phyloP scores from a whole-genome alignment of 495 filamentous ascomycete species.

The Aspergillus nanangensis region DNA sequence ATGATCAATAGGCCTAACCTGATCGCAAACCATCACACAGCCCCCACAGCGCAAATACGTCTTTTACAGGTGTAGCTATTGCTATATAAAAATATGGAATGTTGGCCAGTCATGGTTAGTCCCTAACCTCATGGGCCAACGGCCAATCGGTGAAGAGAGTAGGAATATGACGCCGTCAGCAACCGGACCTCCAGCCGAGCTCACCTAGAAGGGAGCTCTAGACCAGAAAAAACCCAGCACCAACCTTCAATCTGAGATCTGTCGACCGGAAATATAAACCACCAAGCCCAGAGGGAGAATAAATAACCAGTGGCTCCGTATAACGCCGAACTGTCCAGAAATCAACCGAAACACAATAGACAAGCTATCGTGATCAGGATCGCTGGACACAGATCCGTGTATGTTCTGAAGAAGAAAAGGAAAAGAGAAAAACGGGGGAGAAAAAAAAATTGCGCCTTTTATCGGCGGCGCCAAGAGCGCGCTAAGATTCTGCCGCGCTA shows the following conservation, averaged over 20 bases:
- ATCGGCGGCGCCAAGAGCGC: slow-evolving; percentile 19
- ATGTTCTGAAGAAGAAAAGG: slow-evolving; percentile 44
- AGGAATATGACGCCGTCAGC: slow-evolving; percentile 82
- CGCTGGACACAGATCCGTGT: slow-evolving; percentile 78
- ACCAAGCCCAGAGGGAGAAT: no score
- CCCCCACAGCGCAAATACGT: no score
- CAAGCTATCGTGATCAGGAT: slow-evolving; percentile 54
- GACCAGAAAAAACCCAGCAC: slow-evolving; percentile 37
- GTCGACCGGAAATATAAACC: slow-evolving; percentile 84
- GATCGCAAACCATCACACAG: no score
- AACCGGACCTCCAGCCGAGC: slow-evolving; percentile 57
- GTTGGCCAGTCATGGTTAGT: slow-evolving; percentile 80
- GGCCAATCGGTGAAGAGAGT: slow-evolving; percentile 72
- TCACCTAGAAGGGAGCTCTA: slow-evolving; percentile 71
- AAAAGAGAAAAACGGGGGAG: slow-evolving; percentile 17
- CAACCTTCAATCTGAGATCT: slow-evolving; percentile 75
- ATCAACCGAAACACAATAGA: slow-evolving; percentile 62
- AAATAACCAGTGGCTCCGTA: slow-evolving; percentile 68
- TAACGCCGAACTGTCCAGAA: slow-evolving; percentile 77
- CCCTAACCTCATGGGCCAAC: slow-evolving; percentile 78
- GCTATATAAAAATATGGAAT: slow-evolving; percentile 31
- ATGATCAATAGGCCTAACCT: no score
- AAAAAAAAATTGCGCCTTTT: slow-evolving; percentile 27
- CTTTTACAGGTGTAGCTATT: no score
- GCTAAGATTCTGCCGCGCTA: slow-evolving; percentile 20